A percentile compares a stretch with the other conserved stretches of the same genome.
phyloP scores from a whole-genome alignment of 129 eudicot genomes.

The Artemisia argyi region DNA sequence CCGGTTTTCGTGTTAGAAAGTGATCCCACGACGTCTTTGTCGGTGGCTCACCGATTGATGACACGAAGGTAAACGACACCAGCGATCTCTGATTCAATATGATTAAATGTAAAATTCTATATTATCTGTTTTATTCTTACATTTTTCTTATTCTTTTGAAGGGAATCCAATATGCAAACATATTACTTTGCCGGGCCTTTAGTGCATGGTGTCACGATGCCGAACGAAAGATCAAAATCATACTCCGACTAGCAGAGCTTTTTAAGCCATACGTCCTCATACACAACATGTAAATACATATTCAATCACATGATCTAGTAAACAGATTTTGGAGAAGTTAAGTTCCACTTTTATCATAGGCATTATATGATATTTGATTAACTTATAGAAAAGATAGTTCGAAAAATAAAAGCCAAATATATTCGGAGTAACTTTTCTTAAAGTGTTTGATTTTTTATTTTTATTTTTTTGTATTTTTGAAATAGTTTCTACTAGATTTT shows the following conservation, averaged over 20 bases:
- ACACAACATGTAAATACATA: not conserved
- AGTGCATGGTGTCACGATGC: constrained; percentile 9
- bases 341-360: too few species aligned
- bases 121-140: not conserved
- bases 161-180: constrained; percentile 20
- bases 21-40: too few species aligned
- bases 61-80: too few species aligned
- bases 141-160: not conserved
- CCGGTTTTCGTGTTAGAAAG: too few species aligned
- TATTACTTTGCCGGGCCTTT: not conserved
- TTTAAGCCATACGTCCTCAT: constrained; percentile 15
- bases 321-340: not conserved
- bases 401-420: too few species aligned
- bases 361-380: too few species aligned
- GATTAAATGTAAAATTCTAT: too few species aligned
- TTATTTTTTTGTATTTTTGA: too few species aligned
- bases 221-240: constrained; percentile 1
- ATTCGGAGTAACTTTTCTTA: too few species aligned
- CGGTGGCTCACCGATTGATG: too few species aligned
- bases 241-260: constrained; percentile 20
- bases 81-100: not conserved
- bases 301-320: not conserved
- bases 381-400: not conserved
- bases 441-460: too few species aligned
- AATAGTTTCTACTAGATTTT: too few species aligned